Percentiles rank a stretch among this genome's conserved stretches.
phyloP scores from a whole-genome alignment of 257 asterid genomes.

The Rubia yunnanensis region DNA sequence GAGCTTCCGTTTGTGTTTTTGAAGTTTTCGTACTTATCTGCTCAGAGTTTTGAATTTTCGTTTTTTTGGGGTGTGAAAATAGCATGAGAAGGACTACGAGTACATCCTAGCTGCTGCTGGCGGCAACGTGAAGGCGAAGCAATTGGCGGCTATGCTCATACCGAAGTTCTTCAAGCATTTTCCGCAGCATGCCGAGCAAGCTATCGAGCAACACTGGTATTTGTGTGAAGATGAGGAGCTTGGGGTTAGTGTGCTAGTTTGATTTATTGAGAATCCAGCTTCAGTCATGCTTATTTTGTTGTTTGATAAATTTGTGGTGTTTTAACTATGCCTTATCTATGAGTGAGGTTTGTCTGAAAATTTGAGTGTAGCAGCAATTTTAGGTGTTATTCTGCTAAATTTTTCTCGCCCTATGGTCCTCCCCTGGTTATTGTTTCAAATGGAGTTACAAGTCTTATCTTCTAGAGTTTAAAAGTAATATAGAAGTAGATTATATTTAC shows the following conservation, averaged over 20 bases:
- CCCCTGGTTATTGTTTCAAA: no score
- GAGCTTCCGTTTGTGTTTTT: not conserved
- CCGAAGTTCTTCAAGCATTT: slow-evolving; percentile 80
- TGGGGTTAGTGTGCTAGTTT: slow-evolving; percentile 39
- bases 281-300: not conserved
- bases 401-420: no score
- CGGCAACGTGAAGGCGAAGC: slow-evolving; percentile 88
- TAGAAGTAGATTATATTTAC: not conserved
- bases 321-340: not conserved
- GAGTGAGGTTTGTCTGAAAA: not conserved
- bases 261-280: not conserved
- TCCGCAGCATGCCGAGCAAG: slow-evolving; percentile 69
- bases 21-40: not conserved
- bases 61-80: slow-evolving; percentile 9
- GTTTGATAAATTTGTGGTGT: not conserved
- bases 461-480: no score
- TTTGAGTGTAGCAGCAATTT: not conserved
- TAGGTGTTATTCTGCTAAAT: not conserved
- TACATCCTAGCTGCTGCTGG: slow-evolving; percentile 71
- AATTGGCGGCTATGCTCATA: slow-evolving; percentile 82
- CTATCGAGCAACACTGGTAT: slow-evolving; percentile 71
- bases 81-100: slow-evolving; percentile 70
- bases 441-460: no score
- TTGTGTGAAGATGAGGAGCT: slow-evolving; percentile 83
- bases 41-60: not conserved